These are phyloP conservation scores for Lichtheimia ramosa DNA, from an alignment of 371 early-diverging fungal genomes.

Conservation along the genomic window DNA sequence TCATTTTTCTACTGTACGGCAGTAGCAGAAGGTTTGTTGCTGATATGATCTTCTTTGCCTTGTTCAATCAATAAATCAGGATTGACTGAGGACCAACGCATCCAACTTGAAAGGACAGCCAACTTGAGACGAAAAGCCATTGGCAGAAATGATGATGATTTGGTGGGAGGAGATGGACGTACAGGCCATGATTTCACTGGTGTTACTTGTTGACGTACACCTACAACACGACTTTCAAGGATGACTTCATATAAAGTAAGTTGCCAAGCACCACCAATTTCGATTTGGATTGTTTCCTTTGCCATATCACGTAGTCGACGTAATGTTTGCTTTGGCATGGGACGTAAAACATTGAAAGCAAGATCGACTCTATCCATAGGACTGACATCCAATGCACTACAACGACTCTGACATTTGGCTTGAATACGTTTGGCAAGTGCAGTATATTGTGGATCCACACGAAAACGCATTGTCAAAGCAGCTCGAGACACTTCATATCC, in stretches of 20 bases:
- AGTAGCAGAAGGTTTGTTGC: no score
- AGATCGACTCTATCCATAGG: slow-evolving; percentile 23
- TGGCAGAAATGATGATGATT: slow-evolving; percentile 16
- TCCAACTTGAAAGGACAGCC: slow-evolving; percentile 20
- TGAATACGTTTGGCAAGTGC: slow-evolving; percentile 11
- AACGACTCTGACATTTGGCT: slow-evolving; percentile 5
- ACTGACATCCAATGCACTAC: slow-evolving; percentile 13
- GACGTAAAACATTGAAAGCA: slow-evolving; percentile 21
- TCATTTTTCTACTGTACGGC: no score
- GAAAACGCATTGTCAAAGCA: slow-evolving; percentile 13
- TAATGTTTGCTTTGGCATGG: slow-evolving; percentile 4
- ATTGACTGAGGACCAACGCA: slow-evolving; percentile 7
- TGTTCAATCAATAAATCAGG: no score
- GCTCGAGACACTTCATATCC: slow-evolving; percentile 17
- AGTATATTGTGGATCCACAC: slow-evolving; percentile 11
- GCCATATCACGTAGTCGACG: slow-evolving; percentile 16
- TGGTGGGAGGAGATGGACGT: slow-evolving; percentile 3
- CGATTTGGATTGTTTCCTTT: slow-evolving; percentile 11
- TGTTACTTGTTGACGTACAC: slow-evolving; percentile 20
- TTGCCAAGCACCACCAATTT: slow-evolving; percentile 15
- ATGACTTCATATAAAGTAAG: slow-evolving; percentile 22
- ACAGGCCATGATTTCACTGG: slow-evolving; percentile 17
- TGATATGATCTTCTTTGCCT: no score
- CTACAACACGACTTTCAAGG: slow-evolving; percentile 22
- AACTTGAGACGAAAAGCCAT: slow-evolving; percentile 20